Evolutionary conservation across 352 stramenopile genomes (phyloP).

Genomic region (Globisporangium cederbergense): DNA sequence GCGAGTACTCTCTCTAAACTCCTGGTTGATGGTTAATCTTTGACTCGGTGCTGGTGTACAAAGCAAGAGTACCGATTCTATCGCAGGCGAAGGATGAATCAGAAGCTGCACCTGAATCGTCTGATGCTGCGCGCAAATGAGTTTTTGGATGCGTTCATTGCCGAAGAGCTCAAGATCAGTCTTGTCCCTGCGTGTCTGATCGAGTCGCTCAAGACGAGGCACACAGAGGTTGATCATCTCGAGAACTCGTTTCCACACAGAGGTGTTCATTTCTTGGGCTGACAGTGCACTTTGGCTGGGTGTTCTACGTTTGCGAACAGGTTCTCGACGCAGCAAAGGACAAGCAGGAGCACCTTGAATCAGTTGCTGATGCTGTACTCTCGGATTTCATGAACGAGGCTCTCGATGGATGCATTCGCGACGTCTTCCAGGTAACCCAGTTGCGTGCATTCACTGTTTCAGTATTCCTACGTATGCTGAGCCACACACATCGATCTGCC

Average conservation of each 20-base stretch:
- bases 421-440: conserved; percentile 29
- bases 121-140: conserved; percentile 18
- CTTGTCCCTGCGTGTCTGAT: conserved; percentile 39
- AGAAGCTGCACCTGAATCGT: conserved; percentile 17
- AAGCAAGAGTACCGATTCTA: conserved; percentile 52
- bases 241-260: background rate
- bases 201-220: conserved; percentile 32
- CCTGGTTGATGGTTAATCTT: too few relatives aligned
- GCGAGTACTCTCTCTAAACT: too few relatives aligned
- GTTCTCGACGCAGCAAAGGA: conserved; percentile 17
- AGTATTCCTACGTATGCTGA: too few relatives aligned
- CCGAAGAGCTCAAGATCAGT: conserved; percentile 21
- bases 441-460: too few relatives aligned
- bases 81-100: conserved; percentile 23
- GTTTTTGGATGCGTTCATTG: conserved; percentile 36
- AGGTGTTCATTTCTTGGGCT: background rate
- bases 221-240: conserved; percentile 20
- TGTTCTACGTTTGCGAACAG: conserved; percentile 11
- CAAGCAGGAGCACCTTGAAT: conserved; percentile 20
- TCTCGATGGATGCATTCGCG: conserved; percentile 18
- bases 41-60: background rate
- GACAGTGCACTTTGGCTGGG: background rate
- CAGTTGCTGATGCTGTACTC: conserved; percentile 16
- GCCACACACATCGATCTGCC: too few relatives aligned
- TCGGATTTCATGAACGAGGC: conserved; percentile 20